Percentiles rank a stretch among this genome's conserved stretches.
phyloP scores from a whole-genome alignment of 257 asterid genomes.

The Vinca minor region DNA sequence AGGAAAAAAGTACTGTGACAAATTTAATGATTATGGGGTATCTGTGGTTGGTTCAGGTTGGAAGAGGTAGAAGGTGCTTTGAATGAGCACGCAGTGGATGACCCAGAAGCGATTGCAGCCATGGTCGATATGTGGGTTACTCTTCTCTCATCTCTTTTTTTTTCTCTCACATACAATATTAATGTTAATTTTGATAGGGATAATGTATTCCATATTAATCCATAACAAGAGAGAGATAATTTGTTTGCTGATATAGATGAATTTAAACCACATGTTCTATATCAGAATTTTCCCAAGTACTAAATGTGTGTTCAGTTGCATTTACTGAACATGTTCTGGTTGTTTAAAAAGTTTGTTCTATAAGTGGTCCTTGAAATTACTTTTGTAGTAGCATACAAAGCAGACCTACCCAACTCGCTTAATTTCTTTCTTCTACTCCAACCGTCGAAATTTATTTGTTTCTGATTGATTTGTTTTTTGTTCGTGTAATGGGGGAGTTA shows the following conservation, averaged over 20 bases:
- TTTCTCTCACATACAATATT: neutral
- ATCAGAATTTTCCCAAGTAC: too few relatives aligned
- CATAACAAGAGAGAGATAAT: too few relatives aligned
- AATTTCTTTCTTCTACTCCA: neutral
- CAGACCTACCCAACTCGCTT: slow-evolving; percentile 40
- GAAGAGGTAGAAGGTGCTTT: slow-evolving; percentile 45
- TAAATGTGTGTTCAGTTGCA: too few relatives aligned
- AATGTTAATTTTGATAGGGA: too few relatives aligned
- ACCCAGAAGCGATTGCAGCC: slow-evolving; percentile 78
- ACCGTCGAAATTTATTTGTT: neutral
- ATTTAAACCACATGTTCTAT: too few relatives aligned
- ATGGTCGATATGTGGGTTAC: slow-evolving; percentile 77
- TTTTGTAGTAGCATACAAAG: slow-evolving; percentile 13
- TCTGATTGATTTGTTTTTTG: too few relatives aligned
- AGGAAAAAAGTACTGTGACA: neutral
- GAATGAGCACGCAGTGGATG: slow-evolving; percentile 68
- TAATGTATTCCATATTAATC: too few relatives aligned
- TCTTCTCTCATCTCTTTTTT: too few relatives aligned
- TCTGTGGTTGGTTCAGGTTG: slow-evolving; percentile 41
- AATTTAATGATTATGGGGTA: slow-evolving; percentile 7
- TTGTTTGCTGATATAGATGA: too few relatives aligned
- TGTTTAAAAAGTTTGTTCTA: slow-evolving; percentile 10
- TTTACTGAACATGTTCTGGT: slow-evolving; percentile 31
- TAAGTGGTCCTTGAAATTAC: slow-evolving; percentile 19
- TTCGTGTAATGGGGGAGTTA: neutral